A percentile compares a stretch with the other conserved stretches of the same genome.
Conservation (phyloP, 1,139 yeast genomes). For the Sporopachydermia cereana region DNA sequence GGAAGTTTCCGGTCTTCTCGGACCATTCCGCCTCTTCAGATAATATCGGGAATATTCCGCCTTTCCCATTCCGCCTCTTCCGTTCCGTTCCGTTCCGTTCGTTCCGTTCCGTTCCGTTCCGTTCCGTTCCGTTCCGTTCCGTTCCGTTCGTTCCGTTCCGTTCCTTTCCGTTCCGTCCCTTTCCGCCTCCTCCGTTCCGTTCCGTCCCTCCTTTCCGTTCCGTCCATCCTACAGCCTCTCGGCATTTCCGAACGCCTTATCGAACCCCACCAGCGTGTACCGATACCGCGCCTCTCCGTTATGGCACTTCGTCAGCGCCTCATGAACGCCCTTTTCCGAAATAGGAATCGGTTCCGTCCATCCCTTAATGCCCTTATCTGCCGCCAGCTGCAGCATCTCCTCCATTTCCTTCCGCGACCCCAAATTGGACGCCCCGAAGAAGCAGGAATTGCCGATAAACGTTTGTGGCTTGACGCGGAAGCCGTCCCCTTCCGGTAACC, state of each 20-base stretch:
- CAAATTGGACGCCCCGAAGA: slow-evolving; percentile 32
- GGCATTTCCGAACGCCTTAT: slow-evolving; percentile 19
- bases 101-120: too few relatives aligned
- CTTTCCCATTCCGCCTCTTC: too few relatives aligned
- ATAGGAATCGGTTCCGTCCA: slow-evolving; percentile 49
- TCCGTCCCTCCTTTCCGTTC: too few relatives aligned
- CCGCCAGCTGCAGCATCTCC: slow-evolving; percentile 40
- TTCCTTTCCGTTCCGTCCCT: too few relatives aligned
- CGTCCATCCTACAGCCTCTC: background rate
- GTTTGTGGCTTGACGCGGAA: slow-evolving; percentile 24
- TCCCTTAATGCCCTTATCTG: slow-evolving; percentile 37
- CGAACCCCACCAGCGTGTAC: slow-evolving; percentile 44
- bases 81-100: too few relatives aligned
- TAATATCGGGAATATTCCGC: too few relatives aligned
- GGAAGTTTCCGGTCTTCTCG: too few relatives aligned
- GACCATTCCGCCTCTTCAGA: too few relatives aligned
- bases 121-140: too few relatives aligned
- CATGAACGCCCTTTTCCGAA: slow-evolving; percentile 36
- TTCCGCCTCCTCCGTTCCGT: too few relatives aligned
- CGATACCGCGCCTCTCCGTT: slow-evolving; percentile 49
- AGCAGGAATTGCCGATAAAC: slow-evolving; percentile 27
- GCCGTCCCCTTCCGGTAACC: slow-evolving; percentile 27
- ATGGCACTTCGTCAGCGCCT: slow-evolving; percentile 39
- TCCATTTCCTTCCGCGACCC: slow-evolving; percentile 43
- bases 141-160: too few relatives aligned